These are phyloP conservation scores for Amesomyces nigricolor DNA, from an alignment of 2,329 filamentous ascomycete genomes.

Conservation along the genomic window DNA sequence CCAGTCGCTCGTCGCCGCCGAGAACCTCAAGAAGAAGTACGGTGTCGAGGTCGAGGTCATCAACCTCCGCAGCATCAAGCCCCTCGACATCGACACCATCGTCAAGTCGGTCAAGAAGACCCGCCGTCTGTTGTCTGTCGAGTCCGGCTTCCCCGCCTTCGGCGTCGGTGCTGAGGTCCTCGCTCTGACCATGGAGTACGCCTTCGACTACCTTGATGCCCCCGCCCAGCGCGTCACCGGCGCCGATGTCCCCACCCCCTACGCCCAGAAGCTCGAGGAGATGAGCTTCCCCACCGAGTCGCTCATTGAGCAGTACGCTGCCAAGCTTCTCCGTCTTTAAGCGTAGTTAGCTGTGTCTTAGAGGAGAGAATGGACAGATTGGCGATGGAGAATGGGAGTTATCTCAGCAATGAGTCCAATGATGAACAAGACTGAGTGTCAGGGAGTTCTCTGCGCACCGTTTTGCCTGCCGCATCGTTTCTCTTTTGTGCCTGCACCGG, in stretches of 20 bases:
- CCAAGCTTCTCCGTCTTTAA: conserved; percentile 73
- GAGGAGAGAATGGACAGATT: background rate
- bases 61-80: conserved; percentile 97
- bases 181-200: conserved; percentile 93
- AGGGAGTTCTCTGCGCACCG: background rate
- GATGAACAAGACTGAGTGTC: conserved; percentile 2
- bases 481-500: conserved; percentile 10
- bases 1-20: conserved; percentile 80
- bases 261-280: conserved; percentile 87
- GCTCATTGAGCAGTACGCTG: conserved; percentile 80
- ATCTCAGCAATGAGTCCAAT: background rate
- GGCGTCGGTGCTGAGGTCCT: conserved; percentile 91
- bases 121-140: conserved; percentile 80
- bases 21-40: conserved; percentile 92
- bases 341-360: background rate
- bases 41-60: conserved; percentile 94
- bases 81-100: conserved; percentile 90
- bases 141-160: conserved; percentile 94
- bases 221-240: conserved; percentile 92
- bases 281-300: conserved; percentile 90
- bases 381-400: background rate
- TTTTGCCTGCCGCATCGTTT: conserved; percentile 9
- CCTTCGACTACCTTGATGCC: conserved; percentile 93
- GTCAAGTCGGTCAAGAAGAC: conserved; percentile 99
- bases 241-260: conserved; percentile 94